These are phyloP conservation scores for Leccinum griseonigrum DNA, from an alignment of 1,284 basidiomycete species.

Conservation along the genomic window DNA sequence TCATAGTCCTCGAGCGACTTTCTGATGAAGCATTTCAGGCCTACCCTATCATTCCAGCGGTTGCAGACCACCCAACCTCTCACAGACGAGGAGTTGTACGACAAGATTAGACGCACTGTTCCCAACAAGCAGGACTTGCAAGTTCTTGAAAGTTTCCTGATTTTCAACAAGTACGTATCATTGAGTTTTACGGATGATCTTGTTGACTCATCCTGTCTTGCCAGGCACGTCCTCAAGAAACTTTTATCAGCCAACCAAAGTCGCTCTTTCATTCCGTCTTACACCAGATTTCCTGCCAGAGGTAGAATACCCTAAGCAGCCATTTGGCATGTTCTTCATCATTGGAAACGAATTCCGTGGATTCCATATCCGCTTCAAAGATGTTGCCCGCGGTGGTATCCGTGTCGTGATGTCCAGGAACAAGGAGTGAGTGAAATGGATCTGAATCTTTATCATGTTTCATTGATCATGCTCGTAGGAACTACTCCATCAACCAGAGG, in stretches of 20 bases:
- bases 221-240: conserved; percentile 92
- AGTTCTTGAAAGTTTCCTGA: conserved; percentile 91
- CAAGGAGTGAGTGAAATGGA: conserved; percentile 65
- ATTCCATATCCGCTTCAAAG: conserved; percentile 97
- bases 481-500: conserved; percentile 95
- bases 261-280: conserved; percentile 95
- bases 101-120: conserved; percentile 83
- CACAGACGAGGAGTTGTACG: conserved; percentile 82
- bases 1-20: not conserved
- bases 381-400: conserved; percentile 97
- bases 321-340: conserved; percentile 93
- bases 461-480: conserved; percentile 43
- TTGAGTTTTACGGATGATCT: not conserved
- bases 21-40: conserved; percentile 44
- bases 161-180: conserved; percentile 86
- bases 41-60: conserved; percentile 95
- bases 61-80: conserved; percentile 87
- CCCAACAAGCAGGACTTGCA: conserved; percentile 91
- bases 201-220: conserved; percentile 9
- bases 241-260: conserved; percentile 98
- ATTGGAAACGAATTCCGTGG: conserved; percentile 97
- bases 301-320: conserved; percentile 89
- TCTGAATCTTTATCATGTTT: not conserved
- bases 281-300: conserved; percentile 92
- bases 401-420: conserved; percentile 94